Evolutionary conservation across 371 early-diverging fungal species (phyloP), one percentile per base, ranked within the genome.

Genomic region (Mucor sp.): DNA sequence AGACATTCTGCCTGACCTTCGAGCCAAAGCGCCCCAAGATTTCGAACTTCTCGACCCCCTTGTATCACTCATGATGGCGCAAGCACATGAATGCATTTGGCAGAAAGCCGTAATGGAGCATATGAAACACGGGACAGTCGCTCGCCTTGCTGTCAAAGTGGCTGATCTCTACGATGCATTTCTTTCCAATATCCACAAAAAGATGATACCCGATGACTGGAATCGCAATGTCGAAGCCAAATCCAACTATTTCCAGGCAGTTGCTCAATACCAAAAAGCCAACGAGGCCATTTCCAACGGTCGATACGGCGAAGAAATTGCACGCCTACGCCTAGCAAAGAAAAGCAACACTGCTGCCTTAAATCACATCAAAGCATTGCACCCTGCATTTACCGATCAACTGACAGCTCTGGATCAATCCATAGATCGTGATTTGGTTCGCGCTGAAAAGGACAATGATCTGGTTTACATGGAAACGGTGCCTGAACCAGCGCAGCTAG

Each of bases 51-150:
- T 95, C 15, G 77, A 83, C 3, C 80, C 90, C 3, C 77, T 93
- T 14, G 83, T 81, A 4, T 85, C 87, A 44, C 76, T 93, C 19
- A 94, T 94, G 93, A 85, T 95, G 8, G 93, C 94, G 8, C 95
- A 95, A 74, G 95, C 95, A 27, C 95, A 96, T 69, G 95, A 96
- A 75, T 93, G 91, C 67, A 88, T 89, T 55, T 94, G 92, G 93
- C 87, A 86, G 62, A 90, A 93, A 58, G 91, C 94, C 17, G 88
- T 91, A 1, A 81, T 85, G 80, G 94, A 88, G 66, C 87, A 91
- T 47, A 86, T 92, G 78, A 92, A 90, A 62, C 88, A 94, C 60
- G 89, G 84, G 2, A 83, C 87, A 7, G 81, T 96, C 19, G 90
- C 95, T 32, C 89, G 90, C 12, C 81, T 96, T 21, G 94, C 96